Percentiles rank a stretch among this genome's conserved stretches.
Evolutionary conservation across 306 rosid species (phyloP).

Genomic region (Vigna hirtella): DNA sequence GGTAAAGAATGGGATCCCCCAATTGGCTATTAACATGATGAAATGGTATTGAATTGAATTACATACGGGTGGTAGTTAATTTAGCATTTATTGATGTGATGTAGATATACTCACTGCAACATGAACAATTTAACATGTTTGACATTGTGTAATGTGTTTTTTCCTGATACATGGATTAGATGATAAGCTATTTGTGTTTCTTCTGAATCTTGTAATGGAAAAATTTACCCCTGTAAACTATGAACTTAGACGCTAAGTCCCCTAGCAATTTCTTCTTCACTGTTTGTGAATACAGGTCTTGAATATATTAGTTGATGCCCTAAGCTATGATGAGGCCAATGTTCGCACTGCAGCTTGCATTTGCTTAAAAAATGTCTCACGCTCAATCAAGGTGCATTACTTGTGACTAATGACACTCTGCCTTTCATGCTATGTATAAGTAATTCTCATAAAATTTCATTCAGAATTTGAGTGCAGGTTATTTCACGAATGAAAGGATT

Average conservation of each 20-base stretch:
- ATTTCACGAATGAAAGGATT: conserved; percentile 75
- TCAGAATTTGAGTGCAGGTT: conserved; percentile 94
- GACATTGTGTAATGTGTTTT: conserved; percentile 10
- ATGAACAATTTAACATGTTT: conserved; percentile 11
- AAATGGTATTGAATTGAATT: not conserved
- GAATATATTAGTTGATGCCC: conserved; percentile 62
- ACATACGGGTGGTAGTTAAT: conserved; percentile 20
- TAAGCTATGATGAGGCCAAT: conserved; percentile 67
- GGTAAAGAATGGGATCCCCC: not conserved
- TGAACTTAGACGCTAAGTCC: conserved; percentile 19
- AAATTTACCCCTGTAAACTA: conserved; percentile 32
- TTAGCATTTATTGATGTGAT: not conserved
- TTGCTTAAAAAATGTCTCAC: conserved; percentile 86
- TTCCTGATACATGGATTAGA: conserved; percentile 1
- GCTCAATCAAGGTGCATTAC: conserved; percentile 85
- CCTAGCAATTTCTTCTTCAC: conserved; percentile 31
- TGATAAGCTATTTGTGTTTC: conserved; percentile 18
- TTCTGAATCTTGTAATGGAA: conserved; percentile 32
- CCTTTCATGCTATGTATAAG: not conserved
- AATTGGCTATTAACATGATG: not conserved
- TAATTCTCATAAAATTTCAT: conserved; percentile 56
- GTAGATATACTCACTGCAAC: not conserved
- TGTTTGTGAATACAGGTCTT: conserved; percentile 57
- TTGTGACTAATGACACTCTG: conserved; percentile 32
- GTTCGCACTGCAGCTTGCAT: conserved; percentile 88